Conservation (phyloP, 768 basidiomycete genomes). For the Dacryopinax spathularia region DNA sequence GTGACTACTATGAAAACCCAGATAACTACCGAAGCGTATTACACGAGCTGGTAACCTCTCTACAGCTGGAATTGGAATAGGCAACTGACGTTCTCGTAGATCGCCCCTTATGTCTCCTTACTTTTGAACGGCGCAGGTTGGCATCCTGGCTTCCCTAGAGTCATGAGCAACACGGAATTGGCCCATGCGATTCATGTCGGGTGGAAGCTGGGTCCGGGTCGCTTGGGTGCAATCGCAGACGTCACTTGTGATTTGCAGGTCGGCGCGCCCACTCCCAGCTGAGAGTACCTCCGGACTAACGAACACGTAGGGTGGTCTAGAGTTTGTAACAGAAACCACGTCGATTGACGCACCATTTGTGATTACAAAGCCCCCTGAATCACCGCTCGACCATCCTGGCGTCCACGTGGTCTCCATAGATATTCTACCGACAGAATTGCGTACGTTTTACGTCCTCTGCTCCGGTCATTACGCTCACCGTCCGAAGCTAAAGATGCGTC, state of each 20-base stretch:
- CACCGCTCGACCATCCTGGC: conserved; percentile 35
- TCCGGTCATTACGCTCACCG: neutral
- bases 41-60: conserved; percentile 39
- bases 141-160: conserved; percentile 59
- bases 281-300: neutral
- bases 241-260: conserved; percentile 66
- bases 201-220: conserved; percentile 30
- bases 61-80: neutral
- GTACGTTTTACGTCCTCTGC: neutral
- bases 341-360: conserved; percentile 64
- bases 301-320: conserved; percentile 54
- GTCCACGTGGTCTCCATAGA: conserved; percentile 74
- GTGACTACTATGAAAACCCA: conserved; percentile 62
- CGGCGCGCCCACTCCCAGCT: neutral
- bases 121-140: conserved; percentile 81
- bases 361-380: conserved; percentile 29
- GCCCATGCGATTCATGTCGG: conserved; percentile 36
- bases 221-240: conserved; percentile 66
- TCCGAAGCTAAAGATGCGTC: conserved; percentile 52
- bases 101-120: conserved; percentile 73
- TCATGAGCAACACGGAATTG: conserved; percentile 59
- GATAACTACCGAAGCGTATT: conserved; percentile 53
- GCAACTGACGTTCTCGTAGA: conserved; percentile 27
- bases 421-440: conserved; percentile 75
- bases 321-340: conserved; percentile 63